Evolutionary conservation across 225 moss, liverwort and hornwort genomes (phyloP), one percentile per base, ranked within the genome.

Genomic region (Antitrichia curtipendula): DNA sequence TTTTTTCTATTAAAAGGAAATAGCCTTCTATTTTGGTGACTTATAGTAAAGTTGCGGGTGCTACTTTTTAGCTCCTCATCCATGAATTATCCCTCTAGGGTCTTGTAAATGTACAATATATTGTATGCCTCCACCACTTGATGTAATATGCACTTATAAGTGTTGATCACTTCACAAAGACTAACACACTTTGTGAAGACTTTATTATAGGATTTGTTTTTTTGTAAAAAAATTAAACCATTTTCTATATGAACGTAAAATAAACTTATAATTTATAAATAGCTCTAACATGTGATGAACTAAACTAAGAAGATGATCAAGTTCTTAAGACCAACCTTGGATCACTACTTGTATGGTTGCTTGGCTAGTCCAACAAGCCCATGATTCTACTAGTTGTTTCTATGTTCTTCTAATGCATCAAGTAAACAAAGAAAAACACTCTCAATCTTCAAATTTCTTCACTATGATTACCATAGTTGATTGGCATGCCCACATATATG

Each of bases 281-380:
- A 27, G 9, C 24, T n/a, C 0, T 12, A 2, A n/a, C 6, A 38
- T 12, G 8, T 68, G 13, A 40, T 0, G 1, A 69, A 40, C 8
- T 25, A 24, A 23, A 23, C 23, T 68, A 17, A 38, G 4, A 38
- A 68, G 13, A 7, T 23, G 13, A 68, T 7, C 2, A 38, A 0
- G 13, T 2, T 38, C 12, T 68, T 11, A 41, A 69, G 9, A 40
- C 25, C 14, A 41, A 25, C 70, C 3, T 25, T 70, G 3, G 5
- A 1, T 70, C 41, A 70, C 16, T 40, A 25, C 8, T 69, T 38
- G 0, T 24, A 1, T 7, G 0, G 13, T 23, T 1, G 0, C 7
- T 40, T 68, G 38, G 8, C 68, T 38, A 24, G 69, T 14, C 24
- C 13, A 69, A 4, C 41, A 70, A 41, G 41, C 14, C 70, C 27